Base-by-base conservation (phyloP, 1,284 basidiomycete species). In the Chalciporus sp. region DNA sequence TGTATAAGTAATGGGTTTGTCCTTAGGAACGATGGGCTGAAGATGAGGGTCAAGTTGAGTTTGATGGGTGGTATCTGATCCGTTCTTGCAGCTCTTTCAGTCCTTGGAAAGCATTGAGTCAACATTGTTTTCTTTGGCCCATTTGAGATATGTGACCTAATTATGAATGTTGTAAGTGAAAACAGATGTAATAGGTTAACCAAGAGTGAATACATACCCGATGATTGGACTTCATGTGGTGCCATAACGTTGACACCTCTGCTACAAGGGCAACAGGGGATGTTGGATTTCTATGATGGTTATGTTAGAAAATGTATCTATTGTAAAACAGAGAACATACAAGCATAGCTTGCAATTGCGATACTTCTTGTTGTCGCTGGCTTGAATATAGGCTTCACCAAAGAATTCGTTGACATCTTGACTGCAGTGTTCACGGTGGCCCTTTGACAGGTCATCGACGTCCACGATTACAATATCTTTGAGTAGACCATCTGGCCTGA, bases 1-100 rank as follows among this genome's bases (percentile, higher is more conserved):
- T 2, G 55, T 54, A 45, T 68, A 69, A 5, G 52, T 52, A 1
- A 48, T n/a, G 1, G 33, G n/a, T 10, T 6, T 23, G 4, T 51
- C 49, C 20, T 42, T 51, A 6, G 29, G 29, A 4, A 7, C 4
- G 7, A 40, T 27, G 10, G 42, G 43, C 14, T 53, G 20, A 7
- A 53, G 35, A 35, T 57, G 51, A 3, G 4, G 8, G n/a, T 57
- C 47, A 8, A 56, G 55, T 14, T 37, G 23, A 4, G 8, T 5
- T 28, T 56, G 55, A 1, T 7, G 29, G 29, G 11, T 12, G 14
- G 29, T 19, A 26, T 33, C n/a, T 26, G n/a, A 7, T 14, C n/a
- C 31, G 29, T 27, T 26, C 43, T 47, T 43, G 8, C n/a, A n/a
- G 23, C 41, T 42, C 5, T 39, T 53, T n/a, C 39, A 7, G 17